Evolutionary conservation across 2,329 filamentous ascomycete genomes (phyloP).

Genomic region (Verticillium tricorpus): DNA sequence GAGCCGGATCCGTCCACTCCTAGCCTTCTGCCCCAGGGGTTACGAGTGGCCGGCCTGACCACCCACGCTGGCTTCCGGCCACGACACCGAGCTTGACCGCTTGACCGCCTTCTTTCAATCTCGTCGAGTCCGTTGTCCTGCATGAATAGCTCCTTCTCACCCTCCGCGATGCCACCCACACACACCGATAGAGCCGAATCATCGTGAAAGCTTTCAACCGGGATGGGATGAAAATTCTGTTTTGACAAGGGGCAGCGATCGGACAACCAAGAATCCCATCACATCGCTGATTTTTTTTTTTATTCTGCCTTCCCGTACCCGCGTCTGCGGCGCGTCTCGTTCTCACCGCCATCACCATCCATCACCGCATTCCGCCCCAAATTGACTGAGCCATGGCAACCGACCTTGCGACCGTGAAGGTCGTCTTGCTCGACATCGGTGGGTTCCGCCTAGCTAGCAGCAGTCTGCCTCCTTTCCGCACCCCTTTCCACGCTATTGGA

Average conservation of each 20-base stretch:
- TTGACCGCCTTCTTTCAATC: conserved; percentile 14
- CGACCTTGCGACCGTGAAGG: conserved; percentile 30
- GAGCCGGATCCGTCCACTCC: background rate
- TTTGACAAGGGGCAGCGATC: background rate
- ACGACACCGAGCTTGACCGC: background rate
- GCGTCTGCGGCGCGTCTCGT: background rate
- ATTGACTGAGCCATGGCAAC: conserved; percentile 9
- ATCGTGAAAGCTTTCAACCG: background rate
- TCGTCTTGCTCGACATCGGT: conserved; percentile 57
- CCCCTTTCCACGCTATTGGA: conserved; percentile 4
- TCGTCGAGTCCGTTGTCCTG: conserved; percentile 5
- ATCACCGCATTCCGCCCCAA: background rate
- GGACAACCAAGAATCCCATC: background rate
- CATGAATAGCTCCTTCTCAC: conserved; percentile 1
- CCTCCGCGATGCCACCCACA: background rate
- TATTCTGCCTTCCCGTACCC: background rate
- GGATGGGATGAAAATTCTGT: background rate
- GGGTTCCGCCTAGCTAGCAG: conserved; percentile 22
- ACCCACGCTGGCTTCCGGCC: background rate
- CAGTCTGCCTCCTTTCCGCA: conserved; percentile 3
- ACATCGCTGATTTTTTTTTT: background rate
- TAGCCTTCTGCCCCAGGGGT: background rate
- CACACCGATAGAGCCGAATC: conserved; percentile 1
- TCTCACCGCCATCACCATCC: background rate
- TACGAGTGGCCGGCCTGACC: background rate